A percentile compares a stretch with the other conserved stretches of the same genome.
These are phyloP conservation scores for Capsicum chinense DNA, from an alignment of 257 asterid species.

Conservation along the genomic window DNA sequence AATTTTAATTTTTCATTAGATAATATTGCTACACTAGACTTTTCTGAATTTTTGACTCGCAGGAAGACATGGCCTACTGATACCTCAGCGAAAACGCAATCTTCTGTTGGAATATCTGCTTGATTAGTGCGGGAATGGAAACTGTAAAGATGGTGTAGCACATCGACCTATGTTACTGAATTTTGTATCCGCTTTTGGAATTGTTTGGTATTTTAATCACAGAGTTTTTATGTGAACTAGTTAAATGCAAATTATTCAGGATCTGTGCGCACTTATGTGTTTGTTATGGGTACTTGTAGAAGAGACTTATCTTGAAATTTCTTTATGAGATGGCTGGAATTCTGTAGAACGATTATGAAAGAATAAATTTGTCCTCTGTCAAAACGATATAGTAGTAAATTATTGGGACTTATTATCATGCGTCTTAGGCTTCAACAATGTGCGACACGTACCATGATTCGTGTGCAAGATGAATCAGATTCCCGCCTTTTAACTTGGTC, in stretches of 20 bases:
- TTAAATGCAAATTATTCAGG: neutral
- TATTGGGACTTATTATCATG: neutral
- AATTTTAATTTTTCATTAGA: neutral
- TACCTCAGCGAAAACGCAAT: neutral
- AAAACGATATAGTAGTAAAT: neutral
- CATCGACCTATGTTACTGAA: neutral
- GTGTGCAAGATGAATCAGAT: neutral
- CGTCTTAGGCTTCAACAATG: neutral
- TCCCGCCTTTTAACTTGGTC: neutral
- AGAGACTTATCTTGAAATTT: neutral
- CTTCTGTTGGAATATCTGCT: neutral
- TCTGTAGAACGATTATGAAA: neutral
- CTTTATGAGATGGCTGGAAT: neutral
- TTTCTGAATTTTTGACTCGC: slow-evolving; percentile 9
- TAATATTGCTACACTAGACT: slow-evolving; percentile 19
- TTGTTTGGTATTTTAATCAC: neutral
- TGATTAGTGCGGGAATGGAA: slow-evolving; percentile 10
- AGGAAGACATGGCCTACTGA: slow-evolving; percentile 21
- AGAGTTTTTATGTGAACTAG: neutral
- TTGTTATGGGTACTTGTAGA: neutral
- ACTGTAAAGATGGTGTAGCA: neutral
- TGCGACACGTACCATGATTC: neutral
- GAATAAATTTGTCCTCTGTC: neutral
- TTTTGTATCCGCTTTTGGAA: slow-evolving; percentile 12
- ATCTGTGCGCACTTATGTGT: neutral